Evolutionary conservation across 2,329 filamentous ascomycete species (phyloP).

Genomic region (Tolypocladium ophioglossoides): DNA sequence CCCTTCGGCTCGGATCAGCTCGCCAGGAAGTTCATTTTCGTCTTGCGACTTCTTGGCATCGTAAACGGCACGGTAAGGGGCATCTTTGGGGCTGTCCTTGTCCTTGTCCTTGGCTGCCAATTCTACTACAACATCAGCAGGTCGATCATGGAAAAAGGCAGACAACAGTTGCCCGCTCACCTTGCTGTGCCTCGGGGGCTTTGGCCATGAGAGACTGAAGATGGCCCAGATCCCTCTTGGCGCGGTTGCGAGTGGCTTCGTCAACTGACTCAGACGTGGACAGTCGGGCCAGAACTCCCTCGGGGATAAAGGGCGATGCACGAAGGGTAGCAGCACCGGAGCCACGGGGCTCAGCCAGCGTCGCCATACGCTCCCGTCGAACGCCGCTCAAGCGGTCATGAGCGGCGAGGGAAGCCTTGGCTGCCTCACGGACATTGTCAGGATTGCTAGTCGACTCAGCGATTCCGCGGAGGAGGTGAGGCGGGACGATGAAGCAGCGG

Average conservation of each 20-base stretch:
- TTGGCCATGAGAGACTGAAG: slow-evolving; percentile 19
- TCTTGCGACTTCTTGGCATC: slow-evolving; percentile 27
- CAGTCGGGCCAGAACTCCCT: slow-evolving; percentile 26
- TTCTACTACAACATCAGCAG: slow-evolving; percentile 6
- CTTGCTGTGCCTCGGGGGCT: slow-evolving; percentile 9
- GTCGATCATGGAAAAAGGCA: background rate
- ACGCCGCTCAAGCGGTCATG: slow-evolving; percentile 19
- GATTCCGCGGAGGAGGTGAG: slow-evolving; percentile 33
- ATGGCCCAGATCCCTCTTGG: slow-evolving; percentile 28
- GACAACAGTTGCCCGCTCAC: slow-evolving; percentile 10
- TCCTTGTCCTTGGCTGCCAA: slow-evolving; percentile 5
- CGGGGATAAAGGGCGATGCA: slow-evolving; percentile 25
- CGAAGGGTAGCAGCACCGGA: background rate
- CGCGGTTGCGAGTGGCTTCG: slow-evolving; percentile 24
- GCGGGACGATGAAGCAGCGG: slow-evolving; percentile 32
- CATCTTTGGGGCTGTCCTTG: slow-evolving; percentile 10
- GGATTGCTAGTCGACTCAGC: slow-evolving; percentile 27
- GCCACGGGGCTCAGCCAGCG: slow-evolving; percentile 21
- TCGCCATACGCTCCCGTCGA: slow-evolving; percentile 23
- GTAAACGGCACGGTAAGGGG: slow-evolving; percentile 31
- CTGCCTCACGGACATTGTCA: slow-evolving; percentile 23
- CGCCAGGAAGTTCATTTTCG: slow-evolving; percentile 29
- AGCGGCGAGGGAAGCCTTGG: slow-evolving; percentile 22
- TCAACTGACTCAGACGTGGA: slow-evolving; percentile 26
- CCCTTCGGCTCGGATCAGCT: slow-evolving; percentile 30